Conservation (phyloP, 108 stramenopile genomes). For the Pseudonitzschia delicatissima region DNA sequence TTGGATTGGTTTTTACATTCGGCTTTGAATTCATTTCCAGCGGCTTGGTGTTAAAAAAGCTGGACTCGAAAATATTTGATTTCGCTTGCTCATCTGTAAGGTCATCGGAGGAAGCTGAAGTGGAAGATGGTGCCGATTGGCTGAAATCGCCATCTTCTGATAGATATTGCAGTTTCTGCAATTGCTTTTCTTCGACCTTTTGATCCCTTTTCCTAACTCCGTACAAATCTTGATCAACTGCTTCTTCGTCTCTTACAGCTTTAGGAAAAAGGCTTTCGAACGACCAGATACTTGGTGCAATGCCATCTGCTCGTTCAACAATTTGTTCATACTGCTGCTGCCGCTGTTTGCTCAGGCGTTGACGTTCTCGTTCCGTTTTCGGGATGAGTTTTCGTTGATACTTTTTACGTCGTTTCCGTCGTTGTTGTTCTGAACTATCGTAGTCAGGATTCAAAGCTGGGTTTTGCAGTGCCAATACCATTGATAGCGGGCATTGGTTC, state of each 20-base stretch:
- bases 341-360: slow-evolving; percentile 34
- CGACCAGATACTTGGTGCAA: slow-evolving; percentile 64
- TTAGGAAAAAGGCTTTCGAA: slow-evolving; percentile 81
- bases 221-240: slow-evolving; percentile 69
- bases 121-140: not conserved
- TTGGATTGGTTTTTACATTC: slow-evolving; percentile 13
- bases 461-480: slow-evolving; percentile 3
- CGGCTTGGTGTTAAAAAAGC: not conserved
- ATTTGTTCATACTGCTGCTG: slow-evolving; percentile 69
- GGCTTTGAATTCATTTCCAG: not conserved
- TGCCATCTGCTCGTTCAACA: slow-evolving; percentile 38
- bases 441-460: not conserved
- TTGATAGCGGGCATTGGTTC: not conserved
- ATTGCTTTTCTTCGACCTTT: slow-evolving; percentile 6
- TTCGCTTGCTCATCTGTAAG: slow-evolving; percentile 19
- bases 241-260: slow-evolving; percentile 68
- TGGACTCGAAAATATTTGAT: slow-evolving; percentile 9
- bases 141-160: not conserved
- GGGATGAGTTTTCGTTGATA: slow-evolving; percentile 35
- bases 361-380: slow-evolving; percentile 32
- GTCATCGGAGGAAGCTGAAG: slow-evolving; percentile 9
- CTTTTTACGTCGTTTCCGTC: slow-evolving; percentile 28
- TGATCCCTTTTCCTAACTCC: slow-evolving; percentile 37
- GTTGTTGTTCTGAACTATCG: not conserved
- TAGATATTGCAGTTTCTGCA: not conserved